Evolutionary conservation across 306 rosid genomes (phyloP), one percentile per base, ranked within the genome.

Genomic region (Lupinus albus): DNA sequence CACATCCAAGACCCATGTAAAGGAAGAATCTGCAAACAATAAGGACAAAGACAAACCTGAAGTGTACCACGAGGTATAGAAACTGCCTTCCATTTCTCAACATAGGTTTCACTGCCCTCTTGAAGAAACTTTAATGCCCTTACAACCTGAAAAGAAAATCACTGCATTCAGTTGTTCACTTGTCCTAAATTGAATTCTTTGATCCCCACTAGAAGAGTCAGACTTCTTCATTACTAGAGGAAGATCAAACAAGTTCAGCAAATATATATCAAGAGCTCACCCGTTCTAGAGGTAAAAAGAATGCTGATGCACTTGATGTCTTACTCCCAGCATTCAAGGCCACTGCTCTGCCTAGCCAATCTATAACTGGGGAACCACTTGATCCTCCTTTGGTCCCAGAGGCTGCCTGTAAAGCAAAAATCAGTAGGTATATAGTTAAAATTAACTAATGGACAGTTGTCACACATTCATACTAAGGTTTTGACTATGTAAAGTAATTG

Each of bases 301-400:
- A 88, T 1, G 98, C 97, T 9, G 97, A 93, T 70, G 98, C 95
- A 71, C 96, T 89, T 49, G 95, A 89, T 45, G 98, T 81, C 82
- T 88, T 93, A 91, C 98, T 83, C 76, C 98, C 98, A 75, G 98
- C 98, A 82, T 93, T 93, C 79, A 93, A 81, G 65, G 96, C 98
- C 59, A 93, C 94, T 1, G 94, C 98, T 76, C 94, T 86, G 50
- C 98, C 98, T 79, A 76, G 85, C 86, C 94, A 93, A 84, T 93
- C 95, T 74, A 93, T 86, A 65, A 93, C 96, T 16, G 98, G 97
- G 64, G 98, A 93, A 50, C 98, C 97, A 83, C 96, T 93, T 20
- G 98, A 89, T 61, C 98, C 96, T 73, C 98, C 95, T 86, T 93
- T 93, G 61, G 98, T 93, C 71, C 98, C 98, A 61, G 98, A 93